phyloP scores from a whole-genome alignment of 2,329 filamentous ascomycete species.

The Pseudogymnoascus sp. region DNA sequence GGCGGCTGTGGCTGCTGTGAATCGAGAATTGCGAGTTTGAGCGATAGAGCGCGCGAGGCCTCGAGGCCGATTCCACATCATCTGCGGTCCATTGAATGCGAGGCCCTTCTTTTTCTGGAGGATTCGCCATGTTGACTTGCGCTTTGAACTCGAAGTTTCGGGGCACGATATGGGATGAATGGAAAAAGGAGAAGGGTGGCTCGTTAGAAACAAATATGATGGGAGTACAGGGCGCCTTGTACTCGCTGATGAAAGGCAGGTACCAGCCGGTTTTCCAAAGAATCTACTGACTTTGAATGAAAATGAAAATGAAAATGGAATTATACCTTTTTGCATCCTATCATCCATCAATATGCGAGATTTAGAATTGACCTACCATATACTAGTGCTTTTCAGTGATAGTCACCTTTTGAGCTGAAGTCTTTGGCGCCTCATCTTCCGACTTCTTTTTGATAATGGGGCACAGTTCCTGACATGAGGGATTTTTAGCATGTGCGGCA shows the following conservation, averaged over 20 bases:
- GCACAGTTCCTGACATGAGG: neutral
- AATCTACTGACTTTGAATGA: neutral
- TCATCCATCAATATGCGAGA: neutral
- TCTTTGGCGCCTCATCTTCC: neutral
- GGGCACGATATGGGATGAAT: neutral
- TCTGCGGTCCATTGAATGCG: slow-evolving; percentile 25
- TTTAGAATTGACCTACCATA: neutral
- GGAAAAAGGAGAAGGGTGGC: neutral
- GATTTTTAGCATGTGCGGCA: neutral
- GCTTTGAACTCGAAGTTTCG: neutral
- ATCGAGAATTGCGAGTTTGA: slow-evolving; percentile 27
- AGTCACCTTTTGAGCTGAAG: neutral
- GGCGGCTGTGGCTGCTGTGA: slow-evolving; percentile 25
- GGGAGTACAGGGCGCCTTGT: neutral
- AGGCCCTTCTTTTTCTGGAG: slow-evolving; percentile 1
- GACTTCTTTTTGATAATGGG: neutral
- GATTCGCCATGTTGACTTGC: neutral
- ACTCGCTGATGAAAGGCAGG: neutral
- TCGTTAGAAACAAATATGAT: neutral
- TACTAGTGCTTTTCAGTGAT: neutral
- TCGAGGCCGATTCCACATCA: slow-evolving; percentile 22
- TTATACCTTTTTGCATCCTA: neutral
- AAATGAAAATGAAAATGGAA: neutral
- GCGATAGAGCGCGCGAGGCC: slow-evolving; percentile 22
- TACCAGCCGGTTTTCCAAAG: neutral